Evolutionary conservation across 2,329 filamentous ascomycete genomes (phyloP).

Genomic region (Geosmithia morbida): DNA sequence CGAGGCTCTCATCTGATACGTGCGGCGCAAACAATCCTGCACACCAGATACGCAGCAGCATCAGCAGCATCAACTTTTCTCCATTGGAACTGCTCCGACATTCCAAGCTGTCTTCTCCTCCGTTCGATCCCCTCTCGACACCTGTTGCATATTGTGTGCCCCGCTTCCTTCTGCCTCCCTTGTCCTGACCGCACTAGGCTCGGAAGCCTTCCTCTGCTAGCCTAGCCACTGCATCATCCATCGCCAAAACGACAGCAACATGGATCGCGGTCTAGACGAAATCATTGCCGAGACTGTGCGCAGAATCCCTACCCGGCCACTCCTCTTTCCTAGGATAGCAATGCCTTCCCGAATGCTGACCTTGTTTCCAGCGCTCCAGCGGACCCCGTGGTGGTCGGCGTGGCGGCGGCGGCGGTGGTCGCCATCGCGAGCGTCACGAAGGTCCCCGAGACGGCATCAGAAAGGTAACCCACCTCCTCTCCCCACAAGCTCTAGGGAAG

Average conservation of each 20-base stretch:
- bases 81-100: no score
- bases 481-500: background rate
- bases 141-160: no score
- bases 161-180: background rate
- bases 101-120: no score
- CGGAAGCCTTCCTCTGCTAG: background rate
- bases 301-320: background rate
- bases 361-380: conserved; percentile 14
- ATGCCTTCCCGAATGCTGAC: background rate
- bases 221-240: background rate
- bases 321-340: background rate
- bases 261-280: conserved; percentile 42
- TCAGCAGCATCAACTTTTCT: no score
- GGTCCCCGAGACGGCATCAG: conserved; percentile 73
- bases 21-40: no score
- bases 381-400: conserved; percentile 17
- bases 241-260: conserved; percentile 16
- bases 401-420: conserved; percentile 13
- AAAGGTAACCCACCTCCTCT: conserved; percentile 47
- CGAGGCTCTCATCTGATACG: no score
- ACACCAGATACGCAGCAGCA: no score
- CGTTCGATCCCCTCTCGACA: no score
- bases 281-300: conserved; percentile 36
- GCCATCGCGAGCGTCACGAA: conserved; percentile 20
- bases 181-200: background rate